Evolutionary conservation across 2,329 filamentous ascomycete species (phyloP), one percentile per base, ranked within the genome.

Genomic region (Clonostachys sp.): DNA sequence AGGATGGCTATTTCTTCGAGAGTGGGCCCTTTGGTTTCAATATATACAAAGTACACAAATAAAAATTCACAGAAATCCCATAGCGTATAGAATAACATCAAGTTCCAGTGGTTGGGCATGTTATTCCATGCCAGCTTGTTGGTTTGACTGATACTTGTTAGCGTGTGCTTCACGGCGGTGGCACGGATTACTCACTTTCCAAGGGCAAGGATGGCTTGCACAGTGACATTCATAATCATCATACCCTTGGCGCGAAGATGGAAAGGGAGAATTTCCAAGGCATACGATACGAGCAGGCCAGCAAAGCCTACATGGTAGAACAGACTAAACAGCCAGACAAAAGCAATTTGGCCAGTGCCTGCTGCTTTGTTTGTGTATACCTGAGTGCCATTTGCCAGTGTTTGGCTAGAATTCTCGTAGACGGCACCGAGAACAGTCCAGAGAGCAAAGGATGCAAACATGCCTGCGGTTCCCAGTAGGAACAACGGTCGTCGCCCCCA

Each of bases 11-110:
- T 76, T 59, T 86, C 82, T 59, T 86, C 83, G 3, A 87, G 77
- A 18, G 84, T 87, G 1, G 83, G 82, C 4, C 84, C 84, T 57
- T 80, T 82, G 16, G 85, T 89, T 68, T 89, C 85, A 47, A 86
- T 76, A 61, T 84, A 85, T 61, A 84, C 77, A 69, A 82, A 81
- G 64, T 75, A 84, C 35, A 86, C 80, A 54, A 85, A 83, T 41
- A 78, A 51, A 41, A 84, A 66, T 62, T 85, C 79, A 56, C 14
- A 33, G 33, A 18, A 17, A 17, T 18, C 24, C 20, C 44, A 16
- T 45, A 45, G 33, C n/a, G 44, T 45, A 38, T 49, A 49, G 48
- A 49, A 45, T 35, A 45, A 41, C 34, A 42, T 46, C 14, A 49
- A 40, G 14, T 48, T 50, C 38, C 41, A 48, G 44, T 47, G 46